Evolutionary conservation across 1,284 basidiomycete species (phyloP).

Genomic region (Cutaneotrichosporon spelunceum): DNA sequence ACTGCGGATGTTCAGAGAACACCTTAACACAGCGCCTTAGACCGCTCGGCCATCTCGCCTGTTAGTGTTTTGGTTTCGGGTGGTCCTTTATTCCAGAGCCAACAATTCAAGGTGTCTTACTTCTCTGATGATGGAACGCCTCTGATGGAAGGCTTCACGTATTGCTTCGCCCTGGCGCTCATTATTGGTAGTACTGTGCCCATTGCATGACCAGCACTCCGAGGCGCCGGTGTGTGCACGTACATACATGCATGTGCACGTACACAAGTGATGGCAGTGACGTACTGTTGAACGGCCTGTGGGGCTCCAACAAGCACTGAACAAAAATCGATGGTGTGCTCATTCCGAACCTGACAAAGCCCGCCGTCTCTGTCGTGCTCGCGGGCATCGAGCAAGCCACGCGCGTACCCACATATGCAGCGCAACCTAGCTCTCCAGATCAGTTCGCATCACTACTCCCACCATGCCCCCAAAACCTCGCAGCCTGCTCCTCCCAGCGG

Average conservation of each 20-base stretch:
- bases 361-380: background rate
- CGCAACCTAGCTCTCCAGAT: background rate
- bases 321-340: background rate
- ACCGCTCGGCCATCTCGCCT: slow-evolving; percentile 28
- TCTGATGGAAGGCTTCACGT: no score
- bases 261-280: background rate
- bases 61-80: background rate
- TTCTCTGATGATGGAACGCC: no score
- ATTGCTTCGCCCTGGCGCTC: no score
- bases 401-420: background rate
- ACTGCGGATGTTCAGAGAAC: slow-evolving; percentile 21
- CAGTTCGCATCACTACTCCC: background rate
- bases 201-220: no score
- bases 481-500: slow-evolving; percentile 21
- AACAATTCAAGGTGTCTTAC: no score
- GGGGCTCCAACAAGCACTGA: background rate
- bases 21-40: slow-evolving; percentile 31
- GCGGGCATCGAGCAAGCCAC: background rate
- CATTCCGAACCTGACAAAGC: background rate
- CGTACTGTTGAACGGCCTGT: background rate
- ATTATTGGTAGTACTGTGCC: no score
- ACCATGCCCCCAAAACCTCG: slow-evolving; percentile 22
- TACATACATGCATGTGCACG: no score
- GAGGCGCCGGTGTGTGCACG: no score
- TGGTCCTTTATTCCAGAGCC: no score